Base-by-base conservation (phyloP, 1,284 basidiomycete genomes). In the Ceratobasidium theobromae region DNA sequence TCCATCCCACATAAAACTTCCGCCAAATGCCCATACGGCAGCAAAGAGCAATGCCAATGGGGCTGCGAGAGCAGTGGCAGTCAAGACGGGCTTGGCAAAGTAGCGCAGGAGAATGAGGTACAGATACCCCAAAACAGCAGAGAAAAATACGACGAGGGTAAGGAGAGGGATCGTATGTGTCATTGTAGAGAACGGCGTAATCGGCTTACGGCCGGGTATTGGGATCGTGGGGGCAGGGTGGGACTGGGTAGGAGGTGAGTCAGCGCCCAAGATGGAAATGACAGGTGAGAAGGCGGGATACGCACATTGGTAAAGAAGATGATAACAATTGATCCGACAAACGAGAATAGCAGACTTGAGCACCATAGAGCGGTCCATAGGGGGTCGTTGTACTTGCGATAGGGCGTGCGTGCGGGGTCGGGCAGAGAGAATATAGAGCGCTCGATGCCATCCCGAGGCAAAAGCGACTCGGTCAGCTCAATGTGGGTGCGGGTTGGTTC, bases 11-110 rank as follows among this genome's bases (percentile, higher is more conserved):
- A 94, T 90, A 72, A 96, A 96, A 73, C 91, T 93, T 30, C 91
- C 94, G 6, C 88, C 82, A 72, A 96, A 91, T 1, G 92, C 91
- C 88, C 92, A 95, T 65, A 93, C 76, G 16, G 92, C 87, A 54
- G 89, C 92, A 49, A 93, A 79, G 71, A 91, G 84, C 30, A 96
- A 80, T 0, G 89, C 88, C 46, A 86, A 84, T 14, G 94, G 93
- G 32, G 95, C 86, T 71, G 88, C 87, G 23, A 91, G 81, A 1
- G 87, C 87, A 0, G 92, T 95, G 2, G 83, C 84, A 23, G 91
- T 77, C 76, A 95, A 86, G 33, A 93, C 91, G 21, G 92, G 89
- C 67, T 87, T 85, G 58, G 91, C 88, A 66, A 91, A 92, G 69
- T 90, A 81, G 65, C 86, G 84, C 58, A 95, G 77, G 27, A 94